Evolutionary conservation across 2,329 filamentous ascomycete genomes (phyloP).

Genomic region (Coniella vitis): DNA sequence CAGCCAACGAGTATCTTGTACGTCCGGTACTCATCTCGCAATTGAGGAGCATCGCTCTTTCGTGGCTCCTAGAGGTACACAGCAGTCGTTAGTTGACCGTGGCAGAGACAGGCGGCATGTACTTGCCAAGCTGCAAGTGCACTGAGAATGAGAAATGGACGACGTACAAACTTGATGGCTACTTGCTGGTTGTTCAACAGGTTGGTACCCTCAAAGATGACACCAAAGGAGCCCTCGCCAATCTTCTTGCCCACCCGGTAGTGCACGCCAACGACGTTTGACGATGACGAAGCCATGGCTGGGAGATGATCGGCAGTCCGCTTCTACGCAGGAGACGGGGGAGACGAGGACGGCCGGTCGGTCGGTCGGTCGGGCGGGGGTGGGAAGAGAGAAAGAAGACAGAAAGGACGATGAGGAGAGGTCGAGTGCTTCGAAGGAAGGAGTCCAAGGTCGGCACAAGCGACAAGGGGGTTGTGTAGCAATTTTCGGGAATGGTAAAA

Average conservation of each 20-base stretch:
- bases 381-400: slow-evolving; percentile 3
- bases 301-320: slow-evolving; percentile 3
- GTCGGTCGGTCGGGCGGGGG: slow-evolving; percentile 4
- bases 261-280: slow-evolving; percentile 97
- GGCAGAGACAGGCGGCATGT: too few species aligned
- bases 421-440: slow-evolving; percentile 9
- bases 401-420: not conserved
- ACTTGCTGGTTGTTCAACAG: slow-evolving; percentile 98
- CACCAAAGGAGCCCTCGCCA: slow-evolving; percentile 95
- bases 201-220: slow-evolving; percentile 98
- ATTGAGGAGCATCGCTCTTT: slow-evolving; percentile 95
- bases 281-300: slow-evolving; percentile 78
- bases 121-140: too few species aligned
- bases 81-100: slow-evolving; percentile 11
- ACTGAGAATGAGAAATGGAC: too few species aligned
- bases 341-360: not conserved
- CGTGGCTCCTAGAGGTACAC: slow-evolving; percentile 71
- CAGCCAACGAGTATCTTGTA: slow-evolving; percentile 99
- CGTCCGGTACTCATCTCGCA: slow-evolving; percentile 96
- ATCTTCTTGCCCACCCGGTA: slow-evolving; percentile 99
- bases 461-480: too few species aligned
- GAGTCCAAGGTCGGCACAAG: slow-evolving; percentile 1
- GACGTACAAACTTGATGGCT: slow-evolving; percentile 94
- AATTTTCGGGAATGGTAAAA: too few species aligned
- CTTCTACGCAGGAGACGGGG: slow-evolving; percentile 3